Evolutionary conservation across 2,329 filamentous ascomycete genomes (phyloP).

Genomic region (Diplodia scrobiculata): DNA sequence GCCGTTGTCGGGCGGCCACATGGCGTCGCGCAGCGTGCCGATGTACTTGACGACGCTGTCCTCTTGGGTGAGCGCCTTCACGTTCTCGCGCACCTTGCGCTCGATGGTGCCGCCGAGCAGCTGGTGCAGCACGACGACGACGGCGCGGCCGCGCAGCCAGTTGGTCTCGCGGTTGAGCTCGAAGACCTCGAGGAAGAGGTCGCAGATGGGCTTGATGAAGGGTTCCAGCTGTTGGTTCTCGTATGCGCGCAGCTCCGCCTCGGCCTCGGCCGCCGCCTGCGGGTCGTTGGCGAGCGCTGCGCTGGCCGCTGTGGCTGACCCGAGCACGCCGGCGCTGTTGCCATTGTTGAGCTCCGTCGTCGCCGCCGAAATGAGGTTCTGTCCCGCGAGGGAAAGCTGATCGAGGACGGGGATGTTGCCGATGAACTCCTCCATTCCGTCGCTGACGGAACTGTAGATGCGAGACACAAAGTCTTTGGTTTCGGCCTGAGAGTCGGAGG

Average conservation of each 20-base stretch:
- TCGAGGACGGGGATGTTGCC: conserved; percentile 95
- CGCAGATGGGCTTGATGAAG: conserved; percentile 97
- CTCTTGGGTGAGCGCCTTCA: conserved; percentile 72
- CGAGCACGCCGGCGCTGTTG: conserved; percentile 25
- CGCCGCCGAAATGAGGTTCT: conserved; percentile 81
- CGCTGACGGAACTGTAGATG: conserved; percentile 93
- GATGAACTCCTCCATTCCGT: conserved; percentile 97
- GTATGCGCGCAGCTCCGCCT: conserved; percentile 90
- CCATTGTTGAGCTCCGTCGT: conserved; percentile 54
- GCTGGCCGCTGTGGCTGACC: conserved; percentile 48
- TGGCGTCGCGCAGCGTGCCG: conserved; percentile 67
- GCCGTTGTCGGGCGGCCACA: conserved; percentile 74
- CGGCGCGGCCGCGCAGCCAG: conserved; percentile 92
- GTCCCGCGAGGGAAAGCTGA: conserved; percentile 87
- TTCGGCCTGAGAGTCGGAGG: conserved; percentile 67
- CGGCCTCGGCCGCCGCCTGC: conserved; percentile 69
- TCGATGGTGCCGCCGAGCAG: conserved; percentile 94
- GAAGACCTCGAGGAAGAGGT: conserved; percentile 94
- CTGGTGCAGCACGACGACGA: conserved; percentile 95
- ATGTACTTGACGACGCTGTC: conserved; percentile 78
- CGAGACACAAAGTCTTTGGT: conserved; percentile 81
- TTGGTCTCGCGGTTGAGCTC: conserved; percentile 94
- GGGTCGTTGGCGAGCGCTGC: conserved; percentile 52
- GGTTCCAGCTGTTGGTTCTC: conserved; percentile 87
- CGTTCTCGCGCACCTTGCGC: conserved; percentile 85